These are phyloP conservation scores for Boletus fagicola DNA, from an alignment of 768 basidiomycete species.

Conservation along the genomic window DNA sequence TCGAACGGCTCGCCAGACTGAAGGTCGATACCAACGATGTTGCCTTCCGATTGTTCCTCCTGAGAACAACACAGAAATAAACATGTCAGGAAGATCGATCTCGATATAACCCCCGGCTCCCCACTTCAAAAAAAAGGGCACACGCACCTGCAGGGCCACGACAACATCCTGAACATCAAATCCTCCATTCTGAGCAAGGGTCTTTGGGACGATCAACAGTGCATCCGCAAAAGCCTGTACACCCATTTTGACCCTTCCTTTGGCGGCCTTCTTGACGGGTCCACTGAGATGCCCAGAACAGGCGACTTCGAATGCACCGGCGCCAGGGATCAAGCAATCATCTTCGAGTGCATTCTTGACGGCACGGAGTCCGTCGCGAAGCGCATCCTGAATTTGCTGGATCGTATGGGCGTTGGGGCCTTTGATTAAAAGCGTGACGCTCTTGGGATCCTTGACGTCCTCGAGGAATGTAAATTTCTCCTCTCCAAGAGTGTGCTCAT, in stretches of 20 bases:
- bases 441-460: constrained; percentile 93
- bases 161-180: constrained; percentile 96
- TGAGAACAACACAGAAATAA: constrained; percentile 29
- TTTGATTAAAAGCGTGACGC: constrained; percentile 95
- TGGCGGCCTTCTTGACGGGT: constrained; percentile 77
- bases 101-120: neutral
- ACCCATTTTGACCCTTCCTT: constrained; percentile 95
- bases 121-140: neutral
- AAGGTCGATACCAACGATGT: constrained; percentile 86
- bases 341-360: constrained; percentile 98
- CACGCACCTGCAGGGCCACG: constrained; percentile 78
- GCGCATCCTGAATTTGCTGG: constrained; percentile 95
- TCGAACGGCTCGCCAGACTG: constrained; percentile 95
- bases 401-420: constrained; percentile 96
- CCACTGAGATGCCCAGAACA: constrained; percentile 83
- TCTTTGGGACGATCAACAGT: constrained; percentile 92
- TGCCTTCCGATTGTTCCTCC: constrained; percentile 96
- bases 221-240: constrained; percentile 97
- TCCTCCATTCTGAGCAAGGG: constrained; percentile 91
- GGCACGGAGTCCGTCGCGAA: constrained; percentile 92
- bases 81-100: constrained; percentile 13
- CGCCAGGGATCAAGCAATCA: constrained; percentile 85
- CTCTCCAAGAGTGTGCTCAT: constrained; percentile 98
- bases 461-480: constrained; percentile 99
- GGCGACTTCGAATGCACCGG: constrained; percentile 95